Percentiles rank a stretch among this genome's conserved stretches.
phyloP scores from a whole-genome alignment of 352 stramenopile species.

The Globisporangium spinosum region DNA sequence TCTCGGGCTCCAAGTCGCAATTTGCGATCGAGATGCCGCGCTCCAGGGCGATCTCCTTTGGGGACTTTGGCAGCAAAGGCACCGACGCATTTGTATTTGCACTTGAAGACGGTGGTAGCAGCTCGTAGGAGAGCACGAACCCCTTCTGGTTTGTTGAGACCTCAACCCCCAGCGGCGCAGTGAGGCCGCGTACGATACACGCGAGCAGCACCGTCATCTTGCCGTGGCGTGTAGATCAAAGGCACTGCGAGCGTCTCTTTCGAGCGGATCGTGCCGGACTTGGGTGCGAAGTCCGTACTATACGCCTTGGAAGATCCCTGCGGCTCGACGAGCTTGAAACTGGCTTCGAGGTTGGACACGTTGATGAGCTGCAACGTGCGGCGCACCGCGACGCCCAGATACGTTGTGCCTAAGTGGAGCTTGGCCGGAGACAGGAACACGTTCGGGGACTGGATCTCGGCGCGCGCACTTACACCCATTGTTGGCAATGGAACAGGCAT shows the following conservation, averaged over 20 bases:
- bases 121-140: conserved; percentile 74
- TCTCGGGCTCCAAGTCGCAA: conserved; percentile 47
- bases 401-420: conserved; percentile 56
- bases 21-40: conserved; percentile 37
- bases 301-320: conserved; percentile 49
- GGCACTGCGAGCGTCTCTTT: conserved; percentile 53
- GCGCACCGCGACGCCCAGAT: conserved; percentile 51
- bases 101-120: conserved; percentile 20
- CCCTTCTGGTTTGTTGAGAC: conserved; percentile 66
- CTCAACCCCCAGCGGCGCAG: conserved; percentile 58
- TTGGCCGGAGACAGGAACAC: conserved; percentile 58
- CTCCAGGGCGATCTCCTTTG: conserved; percentile 36
- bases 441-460: conserved; percentile 74
- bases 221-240: conserved; percentile 52
- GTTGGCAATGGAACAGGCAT: background rate
- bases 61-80: conserved; percentile 25
- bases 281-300: conserved; percentile 41
- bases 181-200: conserved; percentile 57
- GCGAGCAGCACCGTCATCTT: conserved; percentile 53
- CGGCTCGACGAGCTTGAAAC: conserved; percentile 74
- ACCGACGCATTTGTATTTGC: background rate
- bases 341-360: conserved; percentile 70
- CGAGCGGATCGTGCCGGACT: conserved; percentile 44
- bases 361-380: conserved; percentile 62
- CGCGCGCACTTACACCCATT: conserved; percentile 45